Percentiles rank a stretch among this genome's conserved stretches.
Evolutionary conservation across 2,329 filamentous ascomycete genomes (phyloP).

Genomic region (Penicillium sp.): DNA sequence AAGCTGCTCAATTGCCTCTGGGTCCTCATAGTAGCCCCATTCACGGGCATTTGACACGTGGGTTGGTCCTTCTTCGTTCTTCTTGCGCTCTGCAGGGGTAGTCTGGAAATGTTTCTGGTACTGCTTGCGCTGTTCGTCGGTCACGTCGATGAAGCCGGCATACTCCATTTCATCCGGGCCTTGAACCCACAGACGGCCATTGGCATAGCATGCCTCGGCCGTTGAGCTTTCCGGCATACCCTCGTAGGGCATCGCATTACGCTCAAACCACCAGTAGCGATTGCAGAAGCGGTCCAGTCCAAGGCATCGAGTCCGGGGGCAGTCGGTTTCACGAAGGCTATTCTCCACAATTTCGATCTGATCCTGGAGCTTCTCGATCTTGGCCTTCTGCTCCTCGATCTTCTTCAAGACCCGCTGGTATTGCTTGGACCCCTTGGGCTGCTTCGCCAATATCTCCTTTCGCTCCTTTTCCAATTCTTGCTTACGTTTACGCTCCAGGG

Average conservation of each 20-base stretch:
- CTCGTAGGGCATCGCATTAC: conserved; percentile 94
- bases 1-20: conserved; percentile 72
- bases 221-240: conserved; percentile 88
- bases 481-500: conserved; percentile 74
- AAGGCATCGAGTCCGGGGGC: conserved; percentile 81
- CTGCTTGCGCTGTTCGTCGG: conserved; percentile 66
- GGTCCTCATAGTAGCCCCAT: conserved; percentile 89
- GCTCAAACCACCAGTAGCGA: conserved; percentile 98
- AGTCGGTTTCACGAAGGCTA: conserved; percentile 89
- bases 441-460: conserved; percentile 63
- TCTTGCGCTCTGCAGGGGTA: conserved; percentile 82
- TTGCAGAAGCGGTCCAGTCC: conserved; percentile 98
- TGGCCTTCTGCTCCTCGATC: conserved; percentile 80
- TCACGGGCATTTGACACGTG: conserved; percentile 73
- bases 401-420: conserved; percentile 84
- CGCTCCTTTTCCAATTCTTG: conserved; percentile 68
- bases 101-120: conserved; percentile 76
- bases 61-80: conserved; percentile 77
- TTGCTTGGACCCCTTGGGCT: conserved; percentile 79
- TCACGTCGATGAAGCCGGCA: conserved; percentile 78
- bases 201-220: conserved; percentile 81
- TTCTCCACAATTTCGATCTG: conserved; percentile 84
- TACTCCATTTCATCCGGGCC: conserved; percentile 87
- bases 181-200: conserved; percentile 94
- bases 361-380: conserved; percentile 77